Evolutionary conservation across 768 basidiomycete genomes (phyloP).

Genomic region (Tubosaeta sp.): DNA sequence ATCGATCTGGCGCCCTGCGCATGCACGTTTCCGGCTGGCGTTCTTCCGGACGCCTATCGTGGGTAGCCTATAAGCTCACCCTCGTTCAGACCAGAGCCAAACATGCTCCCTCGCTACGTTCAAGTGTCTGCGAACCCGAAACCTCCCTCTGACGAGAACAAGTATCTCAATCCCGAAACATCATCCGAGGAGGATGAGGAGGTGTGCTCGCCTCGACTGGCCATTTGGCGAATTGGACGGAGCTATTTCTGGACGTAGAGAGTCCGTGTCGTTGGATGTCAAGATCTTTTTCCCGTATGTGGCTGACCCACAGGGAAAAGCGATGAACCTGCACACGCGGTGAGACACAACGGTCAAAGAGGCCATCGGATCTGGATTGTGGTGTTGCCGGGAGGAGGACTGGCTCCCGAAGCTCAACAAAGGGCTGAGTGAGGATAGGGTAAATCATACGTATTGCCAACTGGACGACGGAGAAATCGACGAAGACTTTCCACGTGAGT

Average conservation of each 20-base stretch:
- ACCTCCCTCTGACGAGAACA: slow-evolving; percentile 19
- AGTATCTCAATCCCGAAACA: slow-evolving; percentile 44
- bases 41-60: slow-evolving; percentile 47
- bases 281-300: slow-evolving; percentile 86
- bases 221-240: slow-evolving; percentile 88
- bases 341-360: slow-evolving; percentile 93
- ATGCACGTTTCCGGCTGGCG: slow-evolving; percentile 71
- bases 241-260: slow-evolving; percentile 74
- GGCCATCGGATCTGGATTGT: slow-evolving; percentile 89
- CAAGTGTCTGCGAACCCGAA: slow-evolving; percentile 25
- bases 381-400: slow-evolving; percentile 89
- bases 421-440: slow-evolving; percentile 62
- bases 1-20: slow-evolving; percentile 65
- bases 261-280: slow-evolving; percentile 58
- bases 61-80: slow-evolving; percentile 1
- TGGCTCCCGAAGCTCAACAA: slow-evolving; percentile 77
- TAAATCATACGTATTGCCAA: slow-evolving; percentile 95
- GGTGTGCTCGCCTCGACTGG: slow-evolving; percentile 67
- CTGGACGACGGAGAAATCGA: slow-evolving; percentile 97
- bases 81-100: slow-evolving; percentile 8
- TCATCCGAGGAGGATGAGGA: slow-evolving; percentile 52
- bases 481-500: slow-evolving; percentile 95
- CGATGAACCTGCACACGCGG: slow-evolving; percentile 71
- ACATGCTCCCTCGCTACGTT: slow-evolving; percentile 56
- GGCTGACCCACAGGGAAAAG: slow-evolving; percentile 50